phyloP scores from a whole-genome alignment of 768 basidiomycete genomes.

The Amanita thiersii region DNA sequence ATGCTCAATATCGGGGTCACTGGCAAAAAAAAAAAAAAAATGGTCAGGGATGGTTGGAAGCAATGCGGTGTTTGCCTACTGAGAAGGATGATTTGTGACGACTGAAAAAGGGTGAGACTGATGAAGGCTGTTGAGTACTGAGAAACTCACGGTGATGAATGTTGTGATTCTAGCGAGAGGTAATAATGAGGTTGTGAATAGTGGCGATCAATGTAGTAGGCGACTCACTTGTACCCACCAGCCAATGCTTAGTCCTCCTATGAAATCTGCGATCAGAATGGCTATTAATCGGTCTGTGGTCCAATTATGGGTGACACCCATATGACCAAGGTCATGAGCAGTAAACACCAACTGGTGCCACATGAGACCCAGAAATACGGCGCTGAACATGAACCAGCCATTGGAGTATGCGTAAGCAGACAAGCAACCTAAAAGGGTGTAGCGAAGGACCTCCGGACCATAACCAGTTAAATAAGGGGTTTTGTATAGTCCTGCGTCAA shows the following conservation, averaged over 20 bases:
- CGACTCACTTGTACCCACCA: constrained; percentile 97
- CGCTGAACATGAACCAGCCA: constrained; percentile 65
- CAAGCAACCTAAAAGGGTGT: constrained; percentile 49
- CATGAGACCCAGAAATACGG: constrained; percentile 75
- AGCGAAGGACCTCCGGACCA: constrained; percentile 82
- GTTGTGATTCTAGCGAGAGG: constrained; percentile 77
- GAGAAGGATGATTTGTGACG: constrained; percentile 95
- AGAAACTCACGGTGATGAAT: constrained; percentile 81
- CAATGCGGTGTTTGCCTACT: constrained; percentile 45
- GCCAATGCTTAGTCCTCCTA: constrained; percentile 90
- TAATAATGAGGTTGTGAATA: neutral
- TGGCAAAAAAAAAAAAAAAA: constrained; percentile 20
- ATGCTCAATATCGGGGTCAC: constrained; percentile 81
- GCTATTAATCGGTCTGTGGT: constrained; percentile 68
- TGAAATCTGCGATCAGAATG: constrained; percentile 73
- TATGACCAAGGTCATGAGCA: constrained; percentile 93
- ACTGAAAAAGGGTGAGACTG: constrained; percentile 38
- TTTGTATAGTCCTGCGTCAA: constrained; percentile 75
- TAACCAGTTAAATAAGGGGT: constrained; percentile 83
- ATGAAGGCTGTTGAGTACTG: constrained; percentile 2
- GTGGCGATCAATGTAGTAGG: neutral
- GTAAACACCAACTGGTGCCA: constrained; percentile 96
- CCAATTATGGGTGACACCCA: constrained; percentile 89
- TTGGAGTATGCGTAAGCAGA: constrained; percentile 56
- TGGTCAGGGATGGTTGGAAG: neutral